phyloP scores from a whole-genome alignment of 768 basidiomycete genomes.

The Trametes cingulata region DNA sequence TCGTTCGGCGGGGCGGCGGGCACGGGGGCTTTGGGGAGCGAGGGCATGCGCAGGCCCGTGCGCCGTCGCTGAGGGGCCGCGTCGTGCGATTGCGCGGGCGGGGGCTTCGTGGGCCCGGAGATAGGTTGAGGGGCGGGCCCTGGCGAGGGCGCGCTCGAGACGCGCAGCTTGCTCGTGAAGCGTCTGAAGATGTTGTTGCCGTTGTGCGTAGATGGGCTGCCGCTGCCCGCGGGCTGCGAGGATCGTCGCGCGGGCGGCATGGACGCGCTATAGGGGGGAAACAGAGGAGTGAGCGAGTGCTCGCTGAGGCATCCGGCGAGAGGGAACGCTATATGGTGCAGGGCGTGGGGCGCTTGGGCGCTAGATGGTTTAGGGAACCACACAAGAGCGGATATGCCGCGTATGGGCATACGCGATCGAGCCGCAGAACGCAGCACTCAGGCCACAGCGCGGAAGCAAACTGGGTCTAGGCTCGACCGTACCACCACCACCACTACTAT shows the following conservation, averaged over 20 bases:
- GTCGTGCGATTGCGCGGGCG: background rate
- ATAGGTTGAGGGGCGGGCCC: background rate
- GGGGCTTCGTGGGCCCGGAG: background rate
- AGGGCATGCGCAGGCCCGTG: constrained; percentile 12
- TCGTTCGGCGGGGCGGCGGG: constrained; percentile 16
- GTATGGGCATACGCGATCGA: constrained; percentile 4
- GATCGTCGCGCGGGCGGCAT: constrained; percentile 2
- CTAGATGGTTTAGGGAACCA: background rate
- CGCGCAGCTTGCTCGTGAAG: constrained; percentile 18
- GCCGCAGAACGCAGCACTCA: background rate
- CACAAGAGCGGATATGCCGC: background rate
- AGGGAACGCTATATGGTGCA: background rate
- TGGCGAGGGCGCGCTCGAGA: constrained; percentile 6
- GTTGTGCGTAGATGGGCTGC: background rate
- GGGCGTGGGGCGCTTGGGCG: background rate
- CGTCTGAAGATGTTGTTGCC: constrained; percentile 13
- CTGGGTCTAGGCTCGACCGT: background rate
- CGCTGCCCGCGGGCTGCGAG: background rate
- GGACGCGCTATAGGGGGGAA: background rate
- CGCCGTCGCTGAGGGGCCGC: constrained; percentile 1
- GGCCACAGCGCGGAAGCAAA: constrained; percentile 11
- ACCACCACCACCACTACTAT: no score
- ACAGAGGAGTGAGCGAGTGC: background rate
- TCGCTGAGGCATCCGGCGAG: background rate
- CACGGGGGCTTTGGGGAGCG: constrained; percentile 16